Conservation (phyloP, 345 rosid genomes). For the Angophora floribunda region DNA sequence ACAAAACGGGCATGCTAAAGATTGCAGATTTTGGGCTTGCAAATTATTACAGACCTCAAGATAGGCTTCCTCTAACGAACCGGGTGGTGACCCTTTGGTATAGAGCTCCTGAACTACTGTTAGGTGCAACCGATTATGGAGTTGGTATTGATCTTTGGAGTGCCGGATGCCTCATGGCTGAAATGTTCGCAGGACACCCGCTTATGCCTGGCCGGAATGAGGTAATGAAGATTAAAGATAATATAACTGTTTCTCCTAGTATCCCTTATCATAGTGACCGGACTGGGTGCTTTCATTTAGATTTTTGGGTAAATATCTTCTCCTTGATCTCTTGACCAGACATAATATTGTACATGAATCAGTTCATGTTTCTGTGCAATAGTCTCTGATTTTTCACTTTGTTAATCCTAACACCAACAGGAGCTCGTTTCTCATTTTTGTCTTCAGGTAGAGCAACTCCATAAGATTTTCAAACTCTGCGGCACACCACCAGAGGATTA, state of each 20-base stretch:
- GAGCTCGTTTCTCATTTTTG: background rate
- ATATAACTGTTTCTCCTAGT: background rate
- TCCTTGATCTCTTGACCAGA: background rate
- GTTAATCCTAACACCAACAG: background rate
- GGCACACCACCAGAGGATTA: constrained; percentile 87
- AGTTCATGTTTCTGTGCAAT: background rate
- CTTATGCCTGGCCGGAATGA: constrained; percentile 55
- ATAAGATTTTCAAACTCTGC: constrained; percentile 74
- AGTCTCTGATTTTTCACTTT: background rate
- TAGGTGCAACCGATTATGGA: constrained; percentile 49
- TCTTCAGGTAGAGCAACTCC: constrained; percentile 76
- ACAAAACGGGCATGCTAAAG: constrained; percentile 40
- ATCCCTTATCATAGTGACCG: background rate
- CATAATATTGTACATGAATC: background rate
- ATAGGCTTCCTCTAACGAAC: constrained; percentile 40
- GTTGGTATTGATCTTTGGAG: constrained; percentile 65
- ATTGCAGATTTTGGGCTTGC: constrained; percentile 65
- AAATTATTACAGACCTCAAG: constrained; percentile 21
- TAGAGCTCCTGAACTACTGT: constrained; percentile 53
- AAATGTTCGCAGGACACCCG: constrained; percentile 48
- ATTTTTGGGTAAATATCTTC: background rate
- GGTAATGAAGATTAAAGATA: constrained; percentile 10
- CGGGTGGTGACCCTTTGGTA: constrained; percentile 62
- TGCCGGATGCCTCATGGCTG: constrained; percentile 62
- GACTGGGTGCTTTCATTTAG: background rate